phyloP scores from a whole-genome alignment of 257 asterid genomes.

The Orobanche coerulescens region DNA sequence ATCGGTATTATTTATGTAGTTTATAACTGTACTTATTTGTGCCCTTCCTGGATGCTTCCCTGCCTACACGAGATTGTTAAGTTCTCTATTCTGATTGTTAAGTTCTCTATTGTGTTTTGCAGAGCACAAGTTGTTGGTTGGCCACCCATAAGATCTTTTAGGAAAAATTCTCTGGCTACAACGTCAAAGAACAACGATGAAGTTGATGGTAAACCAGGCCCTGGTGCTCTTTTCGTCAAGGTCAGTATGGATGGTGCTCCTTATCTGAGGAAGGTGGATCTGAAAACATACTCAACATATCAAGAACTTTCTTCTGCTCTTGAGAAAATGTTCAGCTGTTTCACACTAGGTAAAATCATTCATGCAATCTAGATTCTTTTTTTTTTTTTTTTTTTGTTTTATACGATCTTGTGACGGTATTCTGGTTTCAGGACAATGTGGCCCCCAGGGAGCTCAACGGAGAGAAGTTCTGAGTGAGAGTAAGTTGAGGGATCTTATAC shows the following conservation, averaged over 20 bases:
- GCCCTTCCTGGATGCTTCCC: no score
- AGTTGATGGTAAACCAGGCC: slow-evolving; percentile 55
- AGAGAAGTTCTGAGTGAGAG: slow-evolving; percentile 45
- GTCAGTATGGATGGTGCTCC: slow-evolving; percentile 89
- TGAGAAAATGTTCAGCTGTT: slow-evolving; percentile 74
- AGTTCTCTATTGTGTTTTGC: slow-evolving; percentile 9
- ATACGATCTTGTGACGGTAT: background rate
- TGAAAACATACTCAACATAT: slow-evolving; percentile 46
- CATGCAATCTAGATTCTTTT: background rate
- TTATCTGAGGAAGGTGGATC: slow-evolving; percentile 72
- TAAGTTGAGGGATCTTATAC: slow-evolving; percentile 48
- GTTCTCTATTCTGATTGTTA: no score
- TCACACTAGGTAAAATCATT: slow-evolving; percentile 29
- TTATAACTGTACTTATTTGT: no score
- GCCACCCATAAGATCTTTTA: slow-evolving; percentile 68
- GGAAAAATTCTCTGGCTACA: slow-evolving; percentile 59
- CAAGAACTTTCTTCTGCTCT: slow-evolving; percentile 64
- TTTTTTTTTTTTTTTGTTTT: background rate
- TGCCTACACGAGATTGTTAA: no score
- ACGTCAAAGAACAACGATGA: slow-evolving; percentile 58
- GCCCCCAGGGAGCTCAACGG: slow-evolving; percentile 37
- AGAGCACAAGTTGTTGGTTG: slow-evolving; percentile 74
- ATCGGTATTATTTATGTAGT: no score
- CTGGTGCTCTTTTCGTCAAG: slow-evolving; percentile 57
- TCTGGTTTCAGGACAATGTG: slow-evolving; percentile 43